Evolutionary conservation across 2,329 filamentous ascomycete species (phyloP).

Genomic region (Cercospora sojina): DNA sequence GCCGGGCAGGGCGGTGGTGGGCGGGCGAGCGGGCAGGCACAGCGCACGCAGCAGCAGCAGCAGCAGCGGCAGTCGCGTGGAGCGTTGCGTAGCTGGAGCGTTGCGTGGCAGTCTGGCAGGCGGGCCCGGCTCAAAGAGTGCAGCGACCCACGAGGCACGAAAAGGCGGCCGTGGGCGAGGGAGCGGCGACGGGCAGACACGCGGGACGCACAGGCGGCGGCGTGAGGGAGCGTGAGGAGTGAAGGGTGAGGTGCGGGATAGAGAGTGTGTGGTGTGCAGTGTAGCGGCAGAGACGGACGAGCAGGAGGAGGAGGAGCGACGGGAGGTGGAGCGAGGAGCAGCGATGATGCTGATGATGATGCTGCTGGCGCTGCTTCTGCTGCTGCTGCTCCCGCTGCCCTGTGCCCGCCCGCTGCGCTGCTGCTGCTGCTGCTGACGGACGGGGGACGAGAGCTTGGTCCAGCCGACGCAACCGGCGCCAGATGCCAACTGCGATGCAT

Average conservation of each 20-base stretch:
- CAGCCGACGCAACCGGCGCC: background rate
- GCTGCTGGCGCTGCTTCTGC: background rate
- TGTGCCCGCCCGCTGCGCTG: background rate
- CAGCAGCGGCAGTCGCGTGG: background rate
- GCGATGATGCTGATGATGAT: background rate
- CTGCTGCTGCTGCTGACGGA: background rate
- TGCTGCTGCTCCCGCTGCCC: background rate
- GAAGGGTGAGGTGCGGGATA: background rate
- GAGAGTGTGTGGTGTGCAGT: background rate
- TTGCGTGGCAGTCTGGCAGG: background rate
- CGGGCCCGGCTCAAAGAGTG: constrained; percentile 2
- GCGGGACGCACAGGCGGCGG: background rate
- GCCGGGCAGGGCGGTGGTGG: constrained; percentile 3
- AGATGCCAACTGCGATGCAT: background rate
- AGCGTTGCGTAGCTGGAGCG: background rate
- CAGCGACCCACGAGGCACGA: background rate
- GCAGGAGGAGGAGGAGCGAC: background rate
- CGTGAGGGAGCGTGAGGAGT: background rate
- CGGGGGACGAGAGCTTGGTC: background rate
- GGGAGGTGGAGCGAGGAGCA: background rate
- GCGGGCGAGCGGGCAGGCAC: background rate
- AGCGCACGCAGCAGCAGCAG: background rate
- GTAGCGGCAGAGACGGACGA: background rate
- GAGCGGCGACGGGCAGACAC: background rate
- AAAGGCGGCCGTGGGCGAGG: background rate